Base-by-base conservation (phyloP, 345 rosid species). In the Mercurialis annua region DNA sequence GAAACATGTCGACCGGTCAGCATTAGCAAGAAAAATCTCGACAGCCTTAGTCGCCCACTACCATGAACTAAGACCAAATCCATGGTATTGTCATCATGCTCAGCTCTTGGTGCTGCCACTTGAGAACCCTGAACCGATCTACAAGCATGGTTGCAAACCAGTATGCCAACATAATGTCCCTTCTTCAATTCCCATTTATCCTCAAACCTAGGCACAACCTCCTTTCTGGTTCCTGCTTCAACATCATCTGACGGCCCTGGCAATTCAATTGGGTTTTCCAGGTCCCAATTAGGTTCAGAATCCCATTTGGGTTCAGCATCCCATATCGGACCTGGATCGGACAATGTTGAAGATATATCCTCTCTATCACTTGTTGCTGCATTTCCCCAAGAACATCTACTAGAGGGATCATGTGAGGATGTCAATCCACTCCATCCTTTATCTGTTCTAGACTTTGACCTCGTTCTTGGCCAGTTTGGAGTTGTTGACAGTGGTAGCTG, bases 301-400 rank as follows among this genome's bases (percentile, higher is more conserved):
- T 91, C 98, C 99, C 99, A 89, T 80, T 83, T 94, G 21, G 99
- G 99, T 74, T 84, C 99, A 31, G 96, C 79, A 78, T 94, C 99
- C 99, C 99, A 94, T 55, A 94, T 94, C 10, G 99, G 96, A 80
- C 99, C 97, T 23, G 97, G 99, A 78, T 91, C 96, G 46, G 99
- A 94, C 68, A 94, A 76, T 42, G 99, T 91, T 21, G 99, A 94
- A 43, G 99, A 94, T 49, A 86, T 86, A 70, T 94, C 99, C 77
- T 94, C 99, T 76, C 86, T 86, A 74, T 94, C 99, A 77, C 87
- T 84, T 66, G 83, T 81, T 46, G 78, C 86, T 6, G 82, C 69
- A 77, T 85, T 91, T 57, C 95, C 97, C 95, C 92, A 86, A 43
- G 97, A 83, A 70, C 86, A 81, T 80, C 88, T 79, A 18, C 88